phyloP scores from a whole-genome alignment of 768 basidiomycete genomes.

The Pilatotrama ljubarskyi region DNA sequence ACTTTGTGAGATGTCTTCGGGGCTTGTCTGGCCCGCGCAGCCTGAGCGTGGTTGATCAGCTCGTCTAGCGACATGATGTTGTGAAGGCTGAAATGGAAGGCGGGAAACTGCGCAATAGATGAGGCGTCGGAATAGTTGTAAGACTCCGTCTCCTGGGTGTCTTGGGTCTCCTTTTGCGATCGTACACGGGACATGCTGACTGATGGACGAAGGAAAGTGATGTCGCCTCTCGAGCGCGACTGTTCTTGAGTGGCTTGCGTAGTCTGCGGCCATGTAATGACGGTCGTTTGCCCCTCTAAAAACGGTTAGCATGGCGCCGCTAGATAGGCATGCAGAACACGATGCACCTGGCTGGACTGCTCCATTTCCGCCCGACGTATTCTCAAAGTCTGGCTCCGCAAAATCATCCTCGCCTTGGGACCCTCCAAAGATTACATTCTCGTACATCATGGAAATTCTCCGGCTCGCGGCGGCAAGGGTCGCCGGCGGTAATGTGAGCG shows the following conservation, averaged over 20 bases:
- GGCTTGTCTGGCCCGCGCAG: conserved; percentile 18
- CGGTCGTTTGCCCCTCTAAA: conserved; percentile 45
- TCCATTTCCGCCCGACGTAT: conserved; percentile 10
- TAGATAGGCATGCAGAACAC: not conserved
- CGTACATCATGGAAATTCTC: conserved; percentile 69
- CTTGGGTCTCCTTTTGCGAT: conserved; percentile 30
- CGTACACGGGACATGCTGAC: conserved; percentile 16
- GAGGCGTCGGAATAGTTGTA: conserved; percentile 63
- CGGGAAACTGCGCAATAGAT: conserved; percentile 72
- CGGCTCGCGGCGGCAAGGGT: conserved; percentile 66
- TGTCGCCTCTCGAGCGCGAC: conserved; percentile 5
- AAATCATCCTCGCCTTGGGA: conserved; percentile 33
- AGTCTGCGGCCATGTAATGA: conserved; percentile 63
- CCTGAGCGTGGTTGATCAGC: conserved; percentile 25
- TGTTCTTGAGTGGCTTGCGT: conserved; percentile 20
- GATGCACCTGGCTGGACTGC: conserved; percentile 12
- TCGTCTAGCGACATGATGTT: conserved; percentile 51
- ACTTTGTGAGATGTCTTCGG: conserved; percentile 49
- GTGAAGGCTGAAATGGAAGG: conserved; percentile 73
- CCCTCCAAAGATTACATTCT: conserved; percentile 69
- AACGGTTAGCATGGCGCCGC: not conserved
- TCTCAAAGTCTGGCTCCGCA: conserved; percentile 17
- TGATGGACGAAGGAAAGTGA: conserved; percentile 25
- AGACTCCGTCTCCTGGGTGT: conserved; percentile 51
- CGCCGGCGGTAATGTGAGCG: conserved; percentile 43